Evolutionary conservation across 2,329 filamentous ascomycete species (phyloP), one percentile per base, ranked within the genome.

Genomic region (Trichophyton benhamiae): DNA sequence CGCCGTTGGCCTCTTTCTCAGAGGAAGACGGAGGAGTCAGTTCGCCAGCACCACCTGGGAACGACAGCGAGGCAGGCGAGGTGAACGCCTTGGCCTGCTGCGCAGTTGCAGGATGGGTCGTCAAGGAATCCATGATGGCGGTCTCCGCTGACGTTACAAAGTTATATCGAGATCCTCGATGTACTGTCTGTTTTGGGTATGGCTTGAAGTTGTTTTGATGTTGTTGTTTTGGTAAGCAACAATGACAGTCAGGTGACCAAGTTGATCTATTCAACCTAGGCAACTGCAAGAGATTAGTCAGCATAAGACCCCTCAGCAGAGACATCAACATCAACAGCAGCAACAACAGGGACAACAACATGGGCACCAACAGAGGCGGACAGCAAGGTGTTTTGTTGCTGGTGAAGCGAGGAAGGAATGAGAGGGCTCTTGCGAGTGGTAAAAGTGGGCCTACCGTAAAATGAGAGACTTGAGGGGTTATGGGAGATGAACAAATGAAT

Each of bases 401-500:
- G 41, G 13, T 44, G 30, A 9, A 9, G 11, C 33, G 49, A 9
- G 49, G 30, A 3, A 5, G 22, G 17, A 33, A 33, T 33, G 8
- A 33, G 30, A 20, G 33, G 33, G 33, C 33, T 36, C 33, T 2
- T 36, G 30, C 30, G 48, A 30, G 20, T 53, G 48, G 22, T 53
- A 11, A 25, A 53, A 17, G 30, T 55, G 7, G 27, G 53, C 36
- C 36, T 57, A 36, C 53, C 27, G 27, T 36, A 20, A 55, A 15
- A 27, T 30, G 22, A 55, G 52, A 36, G 25, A 55, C 22, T 20
- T 27, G 25, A 33, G 11, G 15, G 27, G 27, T 17, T 17, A n/a
- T 58, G 83, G 88, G 90, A 95, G 91, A 95, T 88, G 80, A 90
- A 95, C 91, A 95, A 96, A 75, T 87, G 77, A 96, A 96, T 95